Evolutionary conservation across 345 rosid genomes (phyloP), one percentile per base, ranked within the genome.

Genomic region (Citrus trifoliata): DNA sequence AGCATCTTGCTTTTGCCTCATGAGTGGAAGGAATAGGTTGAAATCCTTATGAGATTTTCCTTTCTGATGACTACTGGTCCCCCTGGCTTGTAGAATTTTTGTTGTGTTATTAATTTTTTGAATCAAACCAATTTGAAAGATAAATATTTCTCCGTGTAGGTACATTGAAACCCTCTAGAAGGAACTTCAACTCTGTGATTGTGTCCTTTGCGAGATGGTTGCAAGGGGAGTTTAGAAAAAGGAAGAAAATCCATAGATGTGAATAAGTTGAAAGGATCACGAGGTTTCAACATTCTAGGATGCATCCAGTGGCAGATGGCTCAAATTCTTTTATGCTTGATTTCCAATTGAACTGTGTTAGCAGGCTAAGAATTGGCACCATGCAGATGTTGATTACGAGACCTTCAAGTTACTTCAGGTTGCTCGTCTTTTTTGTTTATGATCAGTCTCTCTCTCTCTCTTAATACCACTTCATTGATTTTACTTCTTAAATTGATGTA

Each of bases 381-480:
- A 92, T 70, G 99, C 98, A 30, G 99, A 96, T 90, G 97, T 94
- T 60, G 99, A 93, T 76, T 88, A 80, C 46, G 98, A 93, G 87
- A 96, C 99, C 9, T 96, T 94, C 88, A 84, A 87, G 82, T 84
- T 85, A 61, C 99, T 96, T 89, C 97, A 93, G 99, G 98, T 95
- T 81, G 46, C 70, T 70, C n/a, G 0, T 68, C 70, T 16, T 14
- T 14, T 14, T 63, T 33, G 21, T 59, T 67, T 38, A 19, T 59
- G 3, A 25, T 25, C 5, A 25, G 24, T 6, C 70, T 35, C 25
- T 19, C 40, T 6, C 9, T 37, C 40, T 37, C 8, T 6, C 40
- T 37, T 37, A 37, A 37, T 7, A 37, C 40, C 7, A 1, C 40
- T 6, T 37, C 7, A 37, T 37, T 37, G 40, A 37, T 37, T 37